A percentile compares a stretch with the other conserved stretches of the same genome.
These are phyloP conservation scores for Pleurotus tuber-regium DNA, from an alignment of 768 basidiomycete species.

Conservation along the genomic window DNA sequence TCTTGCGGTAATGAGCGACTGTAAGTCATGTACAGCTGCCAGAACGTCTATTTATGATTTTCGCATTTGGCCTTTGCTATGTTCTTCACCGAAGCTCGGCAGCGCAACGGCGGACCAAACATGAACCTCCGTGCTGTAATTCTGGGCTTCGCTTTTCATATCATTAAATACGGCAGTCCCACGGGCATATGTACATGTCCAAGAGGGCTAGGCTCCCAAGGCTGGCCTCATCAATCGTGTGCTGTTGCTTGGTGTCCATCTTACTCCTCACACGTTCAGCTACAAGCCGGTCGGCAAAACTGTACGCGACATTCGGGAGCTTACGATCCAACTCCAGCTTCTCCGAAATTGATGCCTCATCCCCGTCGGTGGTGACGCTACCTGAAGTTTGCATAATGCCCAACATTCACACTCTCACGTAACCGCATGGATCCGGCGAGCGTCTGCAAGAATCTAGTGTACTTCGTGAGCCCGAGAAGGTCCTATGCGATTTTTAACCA, in stretches of 20 bases:
- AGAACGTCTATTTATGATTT: too few relatives aligned
- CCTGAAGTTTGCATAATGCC: not conserved
- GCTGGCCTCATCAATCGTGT: not conserved
- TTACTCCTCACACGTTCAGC: not conserved
- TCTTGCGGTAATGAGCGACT: too few relatives aligned
- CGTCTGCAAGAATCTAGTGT: not conserved
- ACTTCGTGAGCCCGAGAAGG: not conserved
- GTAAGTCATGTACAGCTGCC: too few relatives aligned
- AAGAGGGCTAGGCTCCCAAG: not conserved
- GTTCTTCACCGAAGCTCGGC: too few relatives aligned
- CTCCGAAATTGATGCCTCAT: constrained; percentile 1
- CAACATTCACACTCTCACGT: not conserved
- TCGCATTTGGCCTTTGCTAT: too few relatives aligned
- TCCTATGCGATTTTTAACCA: not conserved
- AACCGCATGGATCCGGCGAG: not conserved
- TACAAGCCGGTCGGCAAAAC: too few relatives aligned
- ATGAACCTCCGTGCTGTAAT: not conserved
- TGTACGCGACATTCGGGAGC: not conserved
- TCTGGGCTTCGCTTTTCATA: not conserved
- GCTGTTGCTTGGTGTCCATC: not conserved
- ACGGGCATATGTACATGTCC: constrained; percentile 1
- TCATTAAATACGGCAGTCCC: not conserved
- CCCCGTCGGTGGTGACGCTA: not conserved
- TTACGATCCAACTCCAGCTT: constrained; percentile 3
- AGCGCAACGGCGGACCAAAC: too few relatives aligned